Evolutionary conservation across 352 stramenopile genomes (phyloP), one percentile per base, ranked within the genome.

Genomic region (Phytophthora hibernalis): DNA sequence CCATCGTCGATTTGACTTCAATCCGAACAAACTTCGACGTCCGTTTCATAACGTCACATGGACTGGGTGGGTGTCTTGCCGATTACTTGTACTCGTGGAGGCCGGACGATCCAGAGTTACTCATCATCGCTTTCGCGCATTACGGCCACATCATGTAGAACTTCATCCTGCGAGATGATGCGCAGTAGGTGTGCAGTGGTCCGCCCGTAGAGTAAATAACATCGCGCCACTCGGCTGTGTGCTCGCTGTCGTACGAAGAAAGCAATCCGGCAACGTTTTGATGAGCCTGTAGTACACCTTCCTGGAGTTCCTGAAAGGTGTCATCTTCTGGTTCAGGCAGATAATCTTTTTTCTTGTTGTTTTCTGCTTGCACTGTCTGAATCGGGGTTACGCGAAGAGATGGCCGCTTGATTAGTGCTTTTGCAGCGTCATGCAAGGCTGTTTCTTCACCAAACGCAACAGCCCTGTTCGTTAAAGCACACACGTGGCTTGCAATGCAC

Each of bases 401-500:
- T 26, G 75, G 77, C 4, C 72, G 73, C 49, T 82, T 72, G n/a
- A 85, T 85, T 20, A 91, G 43, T 21, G 69, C 68, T 33, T 80
- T 70, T 0, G 79, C 79, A 11, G 77, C 79, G 1, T 72, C 65
- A 42, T 85, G 68, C 26, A 89, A 59, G 16, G 75, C 79, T 21
- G 76, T 68, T 68, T 80, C 72, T 28, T 91, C 79, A 1, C 70
- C 72, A 48, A 70, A 71, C 1, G 37, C 26, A 5, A 79, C 64
- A 10, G 72, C 65, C 1, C 56, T 54, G 15, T 54, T 42, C n/a
- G 63, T 70, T 16, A 79, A 13, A 5, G 28, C 31, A n/a, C 61
- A 65, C 10, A 80, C 18, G 4, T 61, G 59, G 45, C 50, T 54
- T 20, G 42, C 40, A 49, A 58, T 56, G 35, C 51, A 65, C 21